These are phyloP conservation scores for Saccharomyces hybrid DNA, from an alignment of 1,139 yeast species.

Conservation along the genomic window DNA sequence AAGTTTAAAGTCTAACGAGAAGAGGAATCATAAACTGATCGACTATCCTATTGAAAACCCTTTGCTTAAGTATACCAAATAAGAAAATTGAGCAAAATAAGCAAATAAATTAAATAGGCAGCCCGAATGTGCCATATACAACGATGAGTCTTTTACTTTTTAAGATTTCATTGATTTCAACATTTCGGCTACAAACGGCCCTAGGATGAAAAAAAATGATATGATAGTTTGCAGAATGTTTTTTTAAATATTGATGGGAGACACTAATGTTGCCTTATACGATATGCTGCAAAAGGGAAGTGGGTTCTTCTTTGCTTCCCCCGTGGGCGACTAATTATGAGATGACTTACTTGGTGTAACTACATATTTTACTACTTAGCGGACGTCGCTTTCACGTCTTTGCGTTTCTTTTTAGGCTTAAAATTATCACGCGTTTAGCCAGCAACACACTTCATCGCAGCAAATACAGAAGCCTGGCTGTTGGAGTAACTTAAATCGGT, in stretches of 20 bases:
- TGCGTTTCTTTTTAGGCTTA: neutral
- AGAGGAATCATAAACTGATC: neutral
- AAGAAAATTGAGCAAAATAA: neutral
- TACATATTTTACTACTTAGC: neutral
- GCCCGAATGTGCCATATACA: neutral
- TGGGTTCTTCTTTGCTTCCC: neutral
- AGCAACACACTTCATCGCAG: neutral
- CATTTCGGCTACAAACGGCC: neutral
- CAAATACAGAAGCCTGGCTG: neutral
- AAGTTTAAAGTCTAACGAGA: neutral
- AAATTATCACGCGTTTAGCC: neutral
- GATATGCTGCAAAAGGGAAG: neutral
- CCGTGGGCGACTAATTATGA: neutral
- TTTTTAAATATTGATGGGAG: neutral
- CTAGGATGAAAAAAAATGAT: neutral
- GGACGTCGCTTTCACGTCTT: neutral
- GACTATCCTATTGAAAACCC: neutral
- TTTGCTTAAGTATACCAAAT: neutral
- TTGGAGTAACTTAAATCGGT: neutral
- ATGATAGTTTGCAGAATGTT: neutral
- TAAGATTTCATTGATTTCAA: neutral
- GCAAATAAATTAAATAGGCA: neutral
- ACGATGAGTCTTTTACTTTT: neutral
- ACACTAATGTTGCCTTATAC: neutral
- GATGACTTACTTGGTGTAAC: neutral